Evolutionary conservation across 1,284 basidiomycete species (phyloP), one percentile per base, ranked within the genome.

Genomic region (Apiotrichum sp.): DNA sequence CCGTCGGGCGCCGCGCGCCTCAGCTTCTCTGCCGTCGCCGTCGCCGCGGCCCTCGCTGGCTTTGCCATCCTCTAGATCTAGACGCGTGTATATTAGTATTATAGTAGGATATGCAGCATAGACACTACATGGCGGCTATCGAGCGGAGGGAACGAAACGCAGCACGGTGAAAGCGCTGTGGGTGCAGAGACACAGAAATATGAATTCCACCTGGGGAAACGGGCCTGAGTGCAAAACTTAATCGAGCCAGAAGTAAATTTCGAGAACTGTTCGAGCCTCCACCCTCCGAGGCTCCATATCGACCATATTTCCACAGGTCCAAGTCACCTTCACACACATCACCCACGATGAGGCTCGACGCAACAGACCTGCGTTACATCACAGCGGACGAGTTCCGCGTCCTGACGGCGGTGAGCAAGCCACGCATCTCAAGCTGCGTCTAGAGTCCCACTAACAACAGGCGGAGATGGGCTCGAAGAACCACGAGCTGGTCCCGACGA

Each of bases 381-480:
- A 86, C 88, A 8, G 81, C 86, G 32, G 93, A 98, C 59, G 93
- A 97, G 73, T 98, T 98, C 76, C 81, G 93, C 51, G 92, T 98
- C 11, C 80, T 98, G 38, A 92, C 90, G 31, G 91, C 95, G 48
- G 92, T 96, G 70, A 52, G 84, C 76, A 22, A 29, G 29, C 7
- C 42, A 4, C 16, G 14, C 3, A 31, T n/a, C 29, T 9, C 35
- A n/a, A 44, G 34, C 5, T 29, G 6, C 40, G 10, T 35, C 38
- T 7, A 22, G 22, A 22, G 13, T 7, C 11, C 45, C 22, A 43
- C 50, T 41, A 40, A 44, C 53, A n/a, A 54, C 71, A 95, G 90
- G 87, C 89, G 42, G 95, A 99, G 78, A 93, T 96, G 82, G 96
- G 95, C 38, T 96, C 91, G 4, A 96, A 96, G 78, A 98, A 98